Base-by-base conservation (phyloP, 331 rosid species). In the Phaseolus coccineus region DNA sequence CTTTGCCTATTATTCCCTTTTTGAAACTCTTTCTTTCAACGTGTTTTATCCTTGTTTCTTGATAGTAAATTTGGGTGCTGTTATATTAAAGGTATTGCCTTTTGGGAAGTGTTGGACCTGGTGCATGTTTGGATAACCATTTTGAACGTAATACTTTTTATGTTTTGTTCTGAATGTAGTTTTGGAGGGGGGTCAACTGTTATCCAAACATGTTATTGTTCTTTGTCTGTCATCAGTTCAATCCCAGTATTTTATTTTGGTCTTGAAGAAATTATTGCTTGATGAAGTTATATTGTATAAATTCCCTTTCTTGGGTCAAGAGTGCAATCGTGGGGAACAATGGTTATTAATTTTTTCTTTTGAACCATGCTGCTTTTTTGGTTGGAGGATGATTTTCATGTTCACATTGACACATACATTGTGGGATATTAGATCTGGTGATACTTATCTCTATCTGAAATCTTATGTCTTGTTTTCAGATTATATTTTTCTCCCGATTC, bases 401-500 rank as follows among this genome's bases (percentile, higher is more conserved):
- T 22, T 28, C 7, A 4, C 22, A 14, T 5, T 2, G 11, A 14
- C 63, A 10, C 47, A 33, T 19, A 15, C 0, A 25, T 10, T 65
- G 28, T 40, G 46, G 48, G 27, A 46, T 31, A 6, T 68, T 67
- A 37, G 8, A 74, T 65, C 15, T 12, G 37, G 14, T 50, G 74
- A 4, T 67, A 4, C 35, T 13, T 33, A 12, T 67, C n/a, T 33
- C 33, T 69, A 9, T 70, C 6, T 71, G 16, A 37, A 33, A 44
- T 55, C 37, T 3, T 44, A 11, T 27, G 57, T 25, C 15, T 46
- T 8, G 7, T 19, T 8, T 87, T 65, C 82, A 95, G 98, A 87
- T 64, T 82, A 6, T 95, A 87, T 87, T 82, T 90, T 78, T 84
- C 91, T 13, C 55, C 90, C 27, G 75, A 80, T 15, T 77, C 83